Percentiles rank a stretch among this genome's conserved stretches.
Conservation (phyloP, 805 yeast species). For the Metschnikowia drakensbergensis region DNA sequence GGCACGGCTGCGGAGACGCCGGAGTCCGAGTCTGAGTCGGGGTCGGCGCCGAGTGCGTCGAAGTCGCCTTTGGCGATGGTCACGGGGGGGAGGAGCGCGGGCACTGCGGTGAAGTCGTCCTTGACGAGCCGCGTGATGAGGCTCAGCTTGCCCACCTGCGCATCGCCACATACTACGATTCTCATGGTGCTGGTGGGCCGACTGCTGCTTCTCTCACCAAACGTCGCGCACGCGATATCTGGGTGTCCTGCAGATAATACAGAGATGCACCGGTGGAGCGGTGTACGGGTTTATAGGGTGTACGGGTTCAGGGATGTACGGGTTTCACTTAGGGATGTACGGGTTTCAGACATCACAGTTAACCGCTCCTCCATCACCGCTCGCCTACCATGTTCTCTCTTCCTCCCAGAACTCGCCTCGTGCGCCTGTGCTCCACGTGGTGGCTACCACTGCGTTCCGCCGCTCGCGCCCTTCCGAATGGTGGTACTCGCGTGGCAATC, state of each 20-base stretch:
- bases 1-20: slow-evolving; percentile 31
- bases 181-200: slow-evolving; percentile 35
- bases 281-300: no score
- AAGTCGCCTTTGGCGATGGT: slow-evolving; percentile 68
- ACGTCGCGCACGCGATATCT: not conserved
- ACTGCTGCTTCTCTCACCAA: not conserved
- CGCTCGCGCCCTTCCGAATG: not conserved
- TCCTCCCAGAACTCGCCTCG: not conserved
- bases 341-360: not conserved
- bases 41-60: slow-evolving; percentile 32
- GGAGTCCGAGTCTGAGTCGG: slow-evolving; percentile 6
- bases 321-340: no score
- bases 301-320: no score
- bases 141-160: slow-evolving; percentile 81
- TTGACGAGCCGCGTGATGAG: slow-evolving; percentile 77
- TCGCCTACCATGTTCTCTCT: not conserved
- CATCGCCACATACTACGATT: slow-evolving; percentile 93
- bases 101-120: slow-evolving; percentile 74
- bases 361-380: not conserved
- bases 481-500: not conserved
- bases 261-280: no score
- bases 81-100: slow-evolving; percentile 76
- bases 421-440: not conserved
- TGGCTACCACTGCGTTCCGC: not conserved
- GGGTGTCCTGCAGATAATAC: no score